phyloP scores from a whole-genome alignment of 2,329 filamentous ascomycete species.

The Diatrype stigma region DNA sequence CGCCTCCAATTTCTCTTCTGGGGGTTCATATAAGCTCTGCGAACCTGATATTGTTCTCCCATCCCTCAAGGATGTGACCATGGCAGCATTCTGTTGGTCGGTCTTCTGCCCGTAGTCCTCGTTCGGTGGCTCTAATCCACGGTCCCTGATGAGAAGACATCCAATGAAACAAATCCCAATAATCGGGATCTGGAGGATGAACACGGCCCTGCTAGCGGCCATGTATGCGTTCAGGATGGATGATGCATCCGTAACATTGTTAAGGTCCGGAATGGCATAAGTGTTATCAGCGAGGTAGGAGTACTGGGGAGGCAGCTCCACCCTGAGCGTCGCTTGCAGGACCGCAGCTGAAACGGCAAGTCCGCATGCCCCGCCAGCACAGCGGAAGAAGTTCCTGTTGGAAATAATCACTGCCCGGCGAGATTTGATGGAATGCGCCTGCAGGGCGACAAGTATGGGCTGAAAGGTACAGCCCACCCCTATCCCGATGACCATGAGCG shows the following conservation, averaged over 20 bases:
- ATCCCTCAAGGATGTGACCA: no score
- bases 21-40: no score
- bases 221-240: conserved; percentile 47
- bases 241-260: no score
- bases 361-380: conserved; percentile 53
- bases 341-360: conserved; percentile 55
- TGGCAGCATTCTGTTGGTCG: no score
- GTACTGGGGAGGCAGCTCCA: conserved; percentile 21
- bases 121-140: conserved; percentile 35
- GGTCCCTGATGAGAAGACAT: conserved; percentile 48
- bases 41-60: no score
- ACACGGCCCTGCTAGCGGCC: conserved; percentile 50
- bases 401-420: conserved; percentile 60
- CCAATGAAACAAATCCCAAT: conserved; percentile 46
- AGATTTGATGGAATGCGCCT: conserved; percentile 52
- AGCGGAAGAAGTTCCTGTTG: conserved; percentile 59
- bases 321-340: conserved; percentile 26
- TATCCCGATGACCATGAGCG: conserved; percentile 46
- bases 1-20: no score
- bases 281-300: conserved; percentile 23
- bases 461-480: conserved; percentile 49
- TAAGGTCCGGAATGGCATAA: conserved; percentile 13
- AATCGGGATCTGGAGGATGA: conserved; percentile 52
- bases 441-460: conserved; percentile 50
- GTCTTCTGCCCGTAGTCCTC: conserved; percentile 4